A percentile compares a stretch with the other conserved stretches of the same genome.
Conservation (phyloP, 2,329 filamentous ascomycete species). For the Fusarium sp. region DNA sequence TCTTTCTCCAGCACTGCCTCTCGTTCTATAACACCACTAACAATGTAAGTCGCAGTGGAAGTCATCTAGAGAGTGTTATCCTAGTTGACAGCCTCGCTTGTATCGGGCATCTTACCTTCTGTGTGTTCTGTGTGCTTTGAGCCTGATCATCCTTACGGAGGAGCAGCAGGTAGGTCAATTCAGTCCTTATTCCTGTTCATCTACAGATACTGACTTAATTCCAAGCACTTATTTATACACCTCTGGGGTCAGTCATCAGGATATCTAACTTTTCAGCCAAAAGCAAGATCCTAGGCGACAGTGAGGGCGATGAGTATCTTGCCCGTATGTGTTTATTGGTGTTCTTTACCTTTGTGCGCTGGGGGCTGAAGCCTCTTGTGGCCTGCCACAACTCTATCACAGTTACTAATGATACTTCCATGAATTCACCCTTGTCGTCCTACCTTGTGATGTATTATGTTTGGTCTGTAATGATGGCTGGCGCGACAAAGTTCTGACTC, state of each 20-base stretch:
- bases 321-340: neutral
- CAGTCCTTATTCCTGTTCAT: too few relatives aligned
- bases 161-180: neutral
- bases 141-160: neutral
- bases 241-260: neutral
- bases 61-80: neutral
- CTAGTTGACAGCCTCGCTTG: neutral
- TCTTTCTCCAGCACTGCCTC: accelerated
- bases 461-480: neutral
- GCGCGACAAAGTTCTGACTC: neutral
- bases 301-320: neutral
- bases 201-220: neutral
- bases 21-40: neutral
- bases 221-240: neutral
- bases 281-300: neutral
- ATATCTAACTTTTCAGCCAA: neutral
- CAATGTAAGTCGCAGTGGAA: neutral
- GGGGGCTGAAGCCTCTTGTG: neutral
- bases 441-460: neutral
- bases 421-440: neutral
- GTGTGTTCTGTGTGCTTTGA: neutral
- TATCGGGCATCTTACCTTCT: neutral
- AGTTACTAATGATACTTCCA: neutral
- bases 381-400: neutral
- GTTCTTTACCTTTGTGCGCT: neutral